phyloP scores from a whole-genome alignment of 495 filamentous ascomycete species.

The Neurospora sp. region DNA sequence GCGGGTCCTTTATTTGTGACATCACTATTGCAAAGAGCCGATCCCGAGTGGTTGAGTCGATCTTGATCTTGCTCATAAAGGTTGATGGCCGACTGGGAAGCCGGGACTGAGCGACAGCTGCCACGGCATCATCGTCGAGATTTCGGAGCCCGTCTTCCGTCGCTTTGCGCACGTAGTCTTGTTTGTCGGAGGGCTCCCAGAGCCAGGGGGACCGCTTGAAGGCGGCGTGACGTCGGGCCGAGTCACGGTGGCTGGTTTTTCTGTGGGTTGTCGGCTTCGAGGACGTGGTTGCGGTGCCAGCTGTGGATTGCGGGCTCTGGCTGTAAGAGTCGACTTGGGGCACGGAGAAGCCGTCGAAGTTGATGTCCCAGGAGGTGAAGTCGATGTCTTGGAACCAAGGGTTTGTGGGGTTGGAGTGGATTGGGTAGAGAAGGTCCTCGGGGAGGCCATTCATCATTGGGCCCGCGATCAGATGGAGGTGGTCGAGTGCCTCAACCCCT shows the following conservation, averaged over 20 bases:
- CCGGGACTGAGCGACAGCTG: background rate
- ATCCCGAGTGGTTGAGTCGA: conserved; percentile 7
- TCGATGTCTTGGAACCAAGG: conserved; percentile 13
- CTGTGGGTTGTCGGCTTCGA: background rate
- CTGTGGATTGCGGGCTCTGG: conserved; percentile 8
- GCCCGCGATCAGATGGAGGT: background rate
- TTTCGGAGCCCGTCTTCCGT: conserved; percentile 7
- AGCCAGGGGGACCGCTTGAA: conserved; percentile 18
- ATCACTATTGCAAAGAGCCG: conserved; percentile 13
- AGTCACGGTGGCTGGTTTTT: background rate
- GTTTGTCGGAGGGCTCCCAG: conserved; percentile 10
- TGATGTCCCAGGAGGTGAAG: conserved; percentile 14
- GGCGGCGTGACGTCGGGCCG: conserved; percentile 10
- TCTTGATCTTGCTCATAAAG: conserved; percentile 8
- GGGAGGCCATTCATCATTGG: conserved; percentile 3
- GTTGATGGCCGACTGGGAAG: background rate
- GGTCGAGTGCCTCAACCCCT: background rate
- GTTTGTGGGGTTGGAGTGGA: conserved; percentile 6
- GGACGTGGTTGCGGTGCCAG: background rate
- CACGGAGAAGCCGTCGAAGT: conserved; percentile 9
- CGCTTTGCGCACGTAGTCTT: conserved; percentile 14
- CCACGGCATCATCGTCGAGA: conserved; percentile 2
- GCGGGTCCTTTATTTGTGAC: conserved; percentile 4
- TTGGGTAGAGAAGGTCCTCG: conserved; percentile 3
- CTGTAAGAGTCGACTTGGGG: conserved; percentile 9